These are phyloP conservation scores for Onygenales sp. DNA, from an alignment of 2,329 filamentous ascomycete genomes.

Conservation along the genomic window DNA sequence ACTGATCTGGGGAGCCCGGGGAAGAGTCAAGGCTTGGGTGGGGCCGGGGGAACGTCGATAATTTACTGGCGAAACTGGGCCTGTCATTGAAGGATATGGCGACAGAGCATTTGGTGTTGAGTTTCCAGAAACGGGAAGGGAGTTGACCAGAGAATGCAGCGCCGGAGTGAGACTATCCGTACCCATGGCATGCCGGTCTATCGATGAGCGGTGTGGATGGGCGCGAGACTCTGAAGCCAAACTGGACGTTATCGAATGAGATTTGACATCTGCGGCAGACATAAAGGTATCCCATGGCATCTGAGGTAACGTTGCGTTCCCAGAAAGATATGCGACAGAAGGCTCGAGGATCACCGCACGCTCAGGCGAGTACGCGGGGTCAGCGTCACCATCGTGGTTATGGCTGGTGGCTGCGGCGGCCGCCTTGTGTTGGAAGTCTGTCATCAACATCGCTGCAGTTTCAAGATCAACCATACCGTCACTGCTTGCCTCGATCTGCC, in stretches of 20 bases:
- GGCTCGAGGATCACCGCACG: slow-evolving; percentile 66
- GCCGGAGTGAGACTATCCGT: slow-evolving; percentile 55
- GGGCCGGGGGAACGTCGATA: slow-evolving; percentile 62
- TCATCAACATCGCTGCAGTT: slow-evolving; percentile 96
- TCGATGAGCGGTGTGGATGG: slow-evolving; percentile 52
- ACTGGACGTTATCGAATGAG: slow-evolving; percentile 62
- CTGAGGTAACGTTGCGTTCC: slow-evolving; percentile 71
- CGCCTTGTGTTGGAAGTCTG: slow-evolving; percentile 93
- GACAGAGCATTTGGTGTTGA: slow-evolving; percentile 66
- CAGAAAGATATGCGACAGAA: slow-evolving; percentile 64
- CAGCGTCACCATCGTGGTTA: slow-evolving; percentile 34
- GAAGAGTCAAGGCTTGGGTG: slow-evolving; percentile 53
- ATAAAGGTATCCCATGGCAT: slow-evolving; percentile 90
- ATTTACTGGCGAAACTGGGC: slow-evolving; percentile 59
- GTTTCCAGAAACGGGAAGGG: slow-evolving; percentile 57
- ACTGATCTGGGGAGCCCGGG: slow-evolving; percentile 68
- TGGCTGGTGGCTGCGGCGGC: slow-evolving; percentile 56
- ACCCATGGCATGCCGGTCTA: slow-evolving; percentile 52
- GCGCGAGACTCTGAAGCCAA: slow-evolving; percentile 54
- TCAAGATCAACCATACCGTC: slow-evolving; percentile 93
- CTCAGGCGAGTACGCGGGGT: slow-evolving; percentile 63
- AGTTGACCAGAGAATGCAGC: slow-evolving; percentile 63
- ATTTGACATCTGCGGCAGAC: slow-evolving; percentile 62
- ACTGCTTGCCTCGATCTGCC: slow-evolving; percentile 77
- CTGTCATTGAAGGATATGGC: slow-evolving; percentile 59